These are phyloP conservation scores for Wickerhamomyces subpelliculosus DNA, from an alignment of 805 yeast species.

Conservation along the genomic window DNA sequence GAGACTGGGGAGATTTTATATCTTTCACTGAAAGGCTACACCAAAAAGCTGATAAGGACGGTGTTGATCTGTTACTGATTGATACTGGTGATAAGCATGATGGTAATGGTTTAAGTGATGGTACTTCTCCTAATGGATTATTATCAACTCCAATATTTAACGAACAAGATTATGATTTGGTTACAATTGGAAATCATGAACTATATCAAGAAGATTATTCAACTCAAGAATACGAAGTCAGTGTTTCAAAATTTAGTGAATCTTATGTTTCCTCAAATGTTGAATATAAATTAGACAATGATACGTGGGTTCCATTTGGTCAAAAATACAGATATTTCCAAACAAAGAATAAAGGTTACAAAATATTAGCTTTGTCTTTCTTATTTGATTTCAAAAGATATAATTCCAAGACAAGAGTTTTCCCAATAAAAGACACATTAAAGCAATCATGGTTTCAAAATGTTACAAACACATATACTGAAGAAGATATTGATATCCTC, in stretches of 20 bases:
- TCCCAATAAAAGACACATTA: conserved; percentile 48
- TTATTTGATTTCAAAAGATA: conserved; percentile 65
- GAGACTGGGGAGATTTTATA: conserved; percentile 89
- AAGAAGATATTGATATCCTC: conserved; percentile 50
- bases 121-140: conserved; percentile 65
- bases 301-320: conserved; percentile 58
- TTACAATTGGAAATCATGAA: conserved; percentile 91
- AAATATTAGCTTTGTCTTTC: conserved; percentile 68
- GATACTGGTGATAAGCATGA: conserved; percentile 95
- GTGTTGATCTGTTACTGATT: conserved; percentile 61
- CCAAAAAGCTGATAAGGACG: conserved; percentile 32
- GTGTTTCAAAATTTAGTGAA: conserved; percentile 54
- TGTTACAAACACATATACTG: conserved; percentile 26
- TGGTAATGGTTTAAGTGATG: conserved; percentile 87
- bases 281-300: conserved; percentile 40
- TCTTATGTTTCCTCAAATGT: conserved; percentile 70
- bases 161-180: conserved; percentile 61
- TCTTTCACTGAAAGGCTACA: conserved; percentile 56
- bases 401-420: conserved; percentile 57
- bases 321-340: conserved; percentile 54
- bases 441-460: conserved; percentile 60
- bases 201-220: conserved; percentile 64
- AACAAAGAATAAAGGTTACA: conserved; percentile 45
- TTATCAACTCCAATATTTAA: conserved; percentile 57
- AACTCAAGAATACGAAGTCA: conserved; percentile 51